A percentile compares a stretch with the other conserved stretches of the same genome.
Conservation (phyloP, 1,284 basidiomycete species). For the Coriolopsis trogii region DNA sequence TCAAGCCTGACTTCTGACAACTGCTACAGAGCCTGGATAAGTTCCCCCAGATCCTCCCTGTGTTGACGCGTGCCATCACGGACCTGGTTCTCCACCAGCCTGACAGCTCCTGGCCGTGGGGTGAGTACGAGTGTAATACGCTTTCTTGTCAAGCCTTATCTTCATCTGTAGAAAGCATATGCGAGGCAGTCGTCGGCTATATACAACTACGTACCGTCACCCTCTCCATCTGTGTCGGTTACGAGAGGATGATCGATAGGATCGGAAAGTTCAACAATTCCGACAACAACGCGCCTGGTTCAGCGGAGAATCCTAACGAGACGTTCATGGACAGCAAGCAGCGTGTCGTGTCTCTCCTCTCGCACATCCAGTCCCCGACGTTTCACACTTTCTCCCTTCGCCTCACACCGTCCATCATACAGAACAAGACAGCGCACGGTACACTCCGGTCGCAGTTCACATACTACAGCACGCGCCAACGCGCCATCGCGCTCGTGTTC, state of each 20-base stretch:
- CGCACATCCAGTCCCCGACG: not conserved
- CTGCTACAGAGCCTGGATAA: not conserved
- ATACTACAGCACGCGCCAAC: not conserved
- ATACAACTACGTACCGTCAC: not conserved
- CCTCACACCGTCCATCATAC: not conserved
- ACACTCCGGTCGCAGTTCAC: not conserved
- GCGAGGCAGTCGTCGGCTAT: not conserved
- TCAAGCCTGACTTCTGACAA: too few species aligned
- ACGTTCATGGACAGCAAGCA: not conserved
- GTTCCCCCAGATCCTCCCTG: not conserved
- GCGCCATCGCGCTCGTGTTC: not conserved
- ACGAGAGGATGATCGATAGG: not conserved
- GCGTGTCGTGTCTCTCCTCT: not conserved
- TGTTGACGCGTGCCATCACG: not conserved
- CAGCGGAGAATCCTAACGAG: not conserved
- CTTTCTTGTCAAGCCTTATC: too few species aligned
- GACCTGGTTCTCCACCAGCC: not conserved
- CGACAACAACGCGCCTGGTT: not conserved
- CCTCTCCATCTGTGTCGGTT: not conserved
- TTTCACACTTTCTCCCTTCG: not conserved
- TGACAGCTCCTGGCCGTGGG: not conserved
- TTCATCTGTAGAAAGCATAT: not conserved
- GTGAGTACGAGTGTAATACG: too few species aligned
- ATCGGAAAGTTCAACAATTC: not conserved
- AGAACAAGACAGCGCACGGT: not conserved